Base-by-base conservation (phyloP, 1,284 basidiomycete genomes). In the Irpex sp. region DNA sequence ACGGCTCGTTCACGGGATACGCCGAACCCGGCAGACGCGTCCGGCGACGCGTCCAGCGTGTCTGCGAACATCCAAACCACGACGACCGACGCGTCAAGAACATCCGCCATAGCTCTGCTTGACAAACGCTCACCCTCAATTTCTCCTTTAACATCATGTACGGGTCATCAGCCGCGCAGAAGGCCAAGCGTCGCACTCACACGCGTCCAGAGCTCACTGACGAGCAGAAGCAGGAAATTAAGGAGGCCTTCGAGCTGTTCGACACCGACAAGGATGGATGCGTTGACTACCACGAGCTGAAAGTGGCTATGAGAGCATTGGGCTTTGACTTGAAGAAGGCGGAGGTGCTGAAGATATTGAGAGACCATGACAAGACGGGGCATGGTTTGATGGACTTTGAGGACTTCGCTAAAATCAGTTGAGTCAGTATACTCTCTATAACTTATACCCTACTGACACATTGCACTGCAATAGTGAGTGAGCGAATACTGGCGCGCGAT, bases 271-370 rank as follows among this genome's bases (percentile, higher is more conserved):
- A 98, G 81, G 97, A 99, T 72, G 94, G 95, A n/a, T 89, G 84
- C 59, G 83, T 97, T 65, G 95, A 97, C 79, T 99, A 98, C 78
- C 97, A 99, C 78, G 97, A 99, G 77, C 85, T 99, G 70, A 98
- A 98, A 76, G 97, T 99, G 68, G 95, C 97, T 53, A 95, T 99
- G 93, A 86, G 97, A 56, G 97, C 97, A 3, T 80, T 99, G 55
- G 97, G 97, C 0, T 99, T 99, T 73, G 97, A 98, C 75, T 77
- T 98, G 75, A 98, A 98, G 81, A 99, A 99, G 79, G 93, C 94
- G 0, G 97, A 99, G 77, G 96, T 99, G 59, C 80, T 99, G 68
- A 98, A 98, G 77, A 83, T 99, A 56, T 80, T 99, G 64, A 82
- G 95, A 53, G 97, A 98, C 71, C 87, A 97, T 72, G 96, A 98